Evolutionary conservation across 306 rosid genomes (phyloP), one percentile per base, ranked within the genome.

Genomic region (Boehmeria nivea): DNA sequence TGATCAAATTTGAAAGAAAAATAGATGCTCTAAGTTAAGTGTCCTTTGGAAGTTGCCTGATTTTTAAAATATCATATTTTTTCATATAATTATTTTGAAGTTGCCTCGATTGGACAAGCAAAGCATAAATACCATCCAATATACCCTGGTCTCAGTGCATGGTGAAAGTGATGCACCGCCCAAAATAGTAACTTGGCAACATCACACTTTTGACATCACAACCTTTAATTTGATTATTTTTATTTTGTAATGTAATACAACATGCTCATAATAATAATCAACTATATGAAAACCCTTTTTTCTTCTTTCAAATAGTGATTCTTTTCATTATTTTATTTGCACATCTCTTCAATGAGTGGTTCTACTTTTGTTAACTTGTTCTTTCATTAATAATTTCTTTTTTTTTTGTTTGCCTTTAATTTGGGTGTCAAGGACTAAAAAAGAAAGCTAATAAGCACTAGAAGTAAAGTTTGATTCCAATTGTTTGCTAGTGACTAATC

Each of bases 81-180:
- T 77, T 65, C 6, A 16, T 16, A 66, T 60, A 72, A 72, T 79
- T 61, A 79, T 65, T 57, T 72, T 28, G 76, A 71, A 72, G 69
- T 69, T 76, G 67, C 82, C 68, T 72, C 43, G 83, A 77, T 77
- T 76, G 79, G 86, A 67, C 84, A 79, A 61, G 73, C 66, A 68
- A 45, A 57, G 74, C 68, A 81, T 66, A 33, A 72, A 80, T 81
- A 73, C 78, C 81, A 69, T 71, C 74, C 82, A 76, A 71, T 64
- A 73, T 71, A 61, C 58, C 57, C 40, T 45, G 63, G 45, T 57
- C 5, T 57, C 3, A 72, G 76, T 56, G 64, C 74, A 68, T 39
- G 75, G 69, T 63, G 72, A 74, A 71, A 74, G 86, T 53, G 86
- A 79, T 65, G 81, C 89, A 79, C 81, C 77, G 76, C 76, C 81